phyloP scores from a whole-genome alignment of 140 eudicot species.

The Senecio squalidus region DNA sequence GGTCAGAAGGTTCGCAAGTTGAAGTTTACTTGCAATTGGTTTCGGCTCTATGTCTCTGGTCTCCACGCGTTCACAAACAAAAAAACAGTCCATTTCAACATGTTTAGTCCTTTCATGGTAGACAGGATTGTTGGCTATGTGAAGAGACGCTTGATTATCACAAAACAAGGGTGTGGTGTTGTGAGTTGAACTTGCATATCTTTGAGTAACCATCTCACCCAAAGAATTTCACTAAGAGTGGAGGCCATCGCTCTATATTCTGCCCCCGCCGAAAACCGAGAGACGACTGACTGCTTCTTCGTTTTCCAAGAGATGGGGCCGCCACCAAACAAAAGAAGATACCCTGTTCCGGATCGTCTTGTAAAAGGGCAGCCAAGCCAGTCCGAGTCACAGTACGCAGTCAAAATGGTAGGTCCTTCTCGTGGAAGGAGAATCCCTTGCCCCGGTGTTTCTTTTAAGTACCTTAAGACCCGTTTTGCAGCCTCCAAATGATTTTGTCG shows the following conservation, averaged over 20 bases:
- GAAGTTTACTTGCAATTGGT: slow-evolving; percentile 4
- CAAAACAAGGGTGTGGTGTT: slow-evolving; percentile 10
- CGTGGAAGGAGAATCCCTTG: too few species aligned
- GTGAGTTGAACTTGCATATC: slow-evolving; percentile 15
- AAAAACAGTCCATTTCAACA: too few species aligned
- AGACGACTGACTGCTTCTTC: too few species aligned
- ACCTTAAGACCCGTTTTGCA: too few species aligned
- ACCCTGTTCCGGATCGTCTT: not conserved
- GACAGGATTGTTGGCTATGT: slow-evolving; percentile 12
- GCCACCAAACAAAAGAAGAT: slow-evolving; percentile 2
- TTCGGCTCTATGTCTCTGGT: too few species aligned
- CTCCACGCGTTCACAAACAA: too few species aligned
- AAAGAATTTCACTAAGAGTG: slow-evolving; percentile 9
- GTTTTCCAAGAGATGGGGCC: slow-evolving; percentile 12
- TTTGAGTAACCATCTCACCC: slow-evolving; percentile 1
- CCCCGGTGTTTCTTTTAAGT: too few species aligned
- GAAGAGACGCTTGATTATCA: slow-evolving; percentile 1
- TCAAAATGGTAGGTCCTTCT: too few species aligned
- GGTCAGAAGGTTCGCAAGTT: slow-evolving; percentile 1
- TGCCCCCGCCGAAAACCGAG: slow-evolving; percentile 5
- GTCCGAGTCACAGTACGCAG: too few species aligned
- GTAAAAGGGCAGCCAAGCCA: too few species aligned
- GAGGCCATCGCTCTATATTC: slow-evolving; percentile 19
- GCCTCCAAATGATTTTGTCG: too few species aligned
- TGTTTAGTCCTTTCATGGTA: too few species aligned